phyloP scores from a whole-genome alignment of 2,329 filamentous ascomycete genomes.

The Cladosporium austrohemisphaericum region DNA sequence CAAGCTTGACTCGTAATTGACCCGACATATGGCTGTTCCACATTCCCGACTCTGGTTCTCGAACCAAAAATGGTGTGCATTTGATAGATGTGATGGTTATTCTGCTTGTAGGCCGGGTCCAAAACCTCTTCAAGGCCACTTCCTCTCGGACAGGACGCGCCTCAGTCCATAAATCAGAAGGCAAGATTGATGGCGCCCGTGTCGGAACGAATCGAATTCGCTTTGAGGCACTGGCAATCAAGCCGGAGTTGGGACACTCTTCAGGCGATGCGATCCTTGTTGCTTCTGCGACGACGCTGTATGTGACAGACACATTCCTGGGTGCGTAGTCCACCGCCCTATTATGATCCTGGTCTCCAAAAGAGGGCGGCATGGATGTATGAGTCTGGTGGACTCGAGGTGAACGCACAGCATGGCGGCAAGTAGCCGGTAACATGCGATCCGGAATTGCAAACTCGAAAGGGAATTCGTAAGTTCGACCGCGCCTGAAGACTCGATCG shows the following conservation, averaged over 20 bases:
- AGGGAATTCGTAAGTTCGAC: not conserved
- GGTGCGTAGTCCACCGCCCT: not conserved
- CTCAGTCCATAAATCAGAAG: not conserved
- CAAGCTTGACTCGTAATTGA: not conserved
- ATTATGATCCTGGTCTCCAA: not conserved
- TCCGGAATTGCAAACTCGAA: conserved; percentile 2
- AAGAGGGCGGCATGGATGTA: conserved; percentile 1
- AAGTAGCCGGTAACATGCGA: not conserved
- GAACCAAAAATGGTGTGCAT: not conserved
- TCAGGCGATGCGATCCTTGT: not conserved
- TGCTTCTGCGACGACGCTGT: not conserved
- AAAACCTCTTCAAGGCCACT: not conserved
- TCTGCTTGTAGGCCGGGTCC: not conserved
- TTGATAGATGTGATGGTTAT: not conserved
- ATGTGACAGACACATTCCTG: not conserved
- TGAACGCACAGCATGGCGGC: not conserved
- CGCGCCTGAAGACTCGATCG: not conserved
- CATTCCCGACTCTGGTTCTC: not conserved
- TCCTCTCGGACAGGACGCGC: not conserved
- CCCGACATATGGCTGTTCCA: not conserved
- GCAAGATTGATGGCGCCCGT: not conserved
- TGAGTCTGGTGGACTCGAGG: not conserved
- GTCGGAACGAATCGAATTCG: not conserved
- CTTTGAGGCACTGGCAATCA: not conserved
- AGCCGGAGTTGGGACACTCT: not conserved